A percentile compares a stretch with the other conserved stretches of the same genome.
These are phyloP conservation scores for Salvia sclarea DNA, from an alignment of 305 asterid species.

Conservation along the genomic window DNA sequence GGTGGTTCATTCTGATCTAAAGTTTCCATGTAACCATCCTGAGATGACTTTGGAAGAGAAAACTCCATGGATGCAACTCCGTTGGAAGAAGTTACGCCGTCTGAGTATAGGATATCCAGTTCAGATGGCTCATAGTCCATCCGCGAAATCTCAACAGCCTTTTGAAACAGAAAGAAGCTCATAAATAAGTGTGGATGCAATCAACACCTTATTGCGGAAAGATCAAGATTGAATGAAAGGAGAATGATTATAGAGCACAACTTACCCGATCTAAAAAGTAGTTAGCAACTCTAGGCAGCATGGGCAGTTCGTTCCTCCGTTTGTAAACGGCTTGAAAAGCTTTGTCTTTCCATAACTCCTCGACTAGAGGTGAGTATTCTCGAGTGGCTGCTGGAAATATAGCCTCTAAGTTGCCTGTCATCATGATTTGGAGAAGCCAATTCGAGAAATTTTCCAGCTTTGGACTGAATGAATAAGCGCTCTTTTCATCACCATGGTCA, in stretches of 20 bases:
- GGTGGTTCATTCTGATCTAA: conserved; percentile 52
- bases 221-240: no score
- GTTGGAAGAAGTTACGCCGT: conserved; percentile 69
- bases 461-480: conserved; percentile 52
- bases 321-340: conserved; percentile 77
- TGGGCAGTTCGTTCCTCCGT: conserved; percentile 64
- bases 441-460: conserved; percentile 61
- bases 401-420: conserved; percentile 75
- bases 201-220: no score
- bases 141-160: conserved; percentile 80
- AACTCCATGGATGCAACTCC: conserved; percentile 78
- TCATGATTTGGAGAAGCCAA: conserved; percentile 73
- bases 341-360: conserved; percentile 70
- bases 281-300: conserved; percentile 72
- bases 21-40: conserved; percentile 61
- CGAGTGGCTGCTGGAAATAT: conserved; percentile 89
- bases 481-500: conserved; percentile 45
- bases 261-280: conserved; percentile 77
- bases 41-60: conserved; percentile 53
- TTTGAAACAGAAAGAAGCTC: conserved; percentile 21
- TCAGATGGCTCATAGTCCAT: conserved; percentile 74
- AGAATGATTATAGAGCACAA: conserved; percentile 3
- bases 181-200: conserved; percentile 20
- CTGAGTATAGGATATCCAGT: conserved; percentile 77
- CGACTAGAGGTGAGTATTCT: conserved; percentile 67